These are phyloP conservation scores for Maudiozyma pseudohumilis DNA, from an alignment of 805 yeast genomes.

Conservation along the genomic window DNA sequence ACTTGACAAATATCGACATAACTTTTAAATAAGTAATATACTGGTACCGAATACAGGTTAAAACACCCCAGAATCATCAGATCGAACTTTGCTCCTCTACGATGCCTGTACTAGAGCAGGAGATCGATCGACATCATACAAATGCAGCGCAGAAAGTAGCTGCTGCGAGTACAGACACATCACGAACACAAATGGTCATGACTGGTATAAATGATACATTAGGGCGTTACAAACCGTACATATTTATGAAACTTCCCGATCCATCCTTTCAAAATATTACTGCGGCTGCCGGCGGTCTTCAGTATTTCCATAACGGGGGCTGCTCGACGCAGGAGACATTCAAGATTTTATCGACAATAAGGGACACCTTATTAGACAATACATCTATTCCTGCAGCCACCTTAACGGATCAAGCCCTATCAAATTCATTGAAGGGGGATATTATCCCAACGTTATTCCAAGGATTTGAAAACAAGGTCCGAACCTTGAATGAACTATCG, in stretches of 20 bases:
- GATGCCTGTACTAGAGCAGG: too few relatives aligned
- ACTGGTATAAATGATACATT: too few relatives aligned
- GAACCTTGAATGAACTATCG: slow-evolving; percentile 31
- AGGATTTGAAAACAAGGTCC: slow-evolving; percentile 52
- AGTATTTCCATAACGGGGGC: slow-evolving; percentile 31
- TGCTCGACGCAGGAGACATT: slow-evolving; percentile 34
- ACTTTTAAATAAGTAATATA: too few relatives aligned
- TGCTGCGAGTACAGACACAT: too few relatives aligned
- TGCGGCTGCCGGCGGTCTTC: slow-evolving; percentile 27
- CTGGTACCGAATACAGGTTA: too few relatives aligned
- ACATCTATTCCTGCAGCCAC: not conserved
- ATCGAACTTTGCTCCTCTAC: too few relatives aligned
- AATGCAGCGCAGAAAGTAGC: too few relatives aligned
- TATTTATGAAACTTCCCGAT: not conserved
- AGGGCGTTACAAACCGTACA: too few relatives aligned
- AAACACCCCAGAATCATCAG: too few relatives aligned
- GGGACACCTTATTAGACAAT: slow-evolving; percentile 50
- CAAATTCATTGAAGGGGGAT: slow-evolving; percentile 16
- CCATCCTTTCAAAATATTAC: slow-evolving; percentile 21
- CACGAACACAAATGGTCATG: too few relatives aligned
- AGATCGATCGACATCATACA: too few relatives aligned
- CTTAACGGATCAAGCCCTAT: not conserved
- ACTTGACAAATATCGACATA: too few relatives aligned
- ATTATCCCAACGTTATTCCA: slow-evolving; percentile 47
- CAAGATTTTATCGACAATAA: slow-evolving; percentile 40